A percentile compares a stretch with the other conserved stretches of the same genome.
phyloP scores from a whole-genome alignment of 768 basidiomycete species.

The Suillus alpinus region DNA sequence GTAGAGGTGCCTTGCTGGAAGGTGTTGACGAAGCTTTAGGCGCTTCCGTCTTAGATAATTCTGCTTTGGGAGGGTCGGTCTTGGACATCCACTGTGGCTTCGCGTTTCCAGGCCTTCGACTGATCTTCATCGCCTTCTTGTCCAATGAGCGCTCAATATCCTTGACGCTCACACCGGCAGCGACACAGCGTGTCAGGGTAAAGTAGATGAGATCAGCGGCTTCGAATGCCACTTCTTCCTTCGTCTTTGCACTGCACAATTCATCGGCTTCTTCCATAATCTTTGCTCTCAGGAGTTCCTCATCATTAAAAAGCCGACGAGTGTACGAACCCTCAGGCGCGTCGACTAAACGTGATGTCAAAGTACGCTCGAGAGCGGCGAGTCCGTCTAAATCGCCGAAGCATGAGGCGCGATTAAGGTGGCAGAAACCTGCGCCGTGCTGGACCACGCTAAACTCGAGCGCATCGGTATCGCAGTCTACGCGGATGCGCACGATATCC shows the following conservation, averaged over 20 bases:
- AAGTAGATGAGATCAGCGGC: constrained; percentile 96
- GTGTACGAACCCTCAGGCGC: constrained; percentile 95
- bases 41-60: constrained; percentile 13
- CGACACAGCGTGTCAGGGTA: constrained; percentile 78
- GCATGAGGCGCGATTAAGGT: constrained; percentile 83
- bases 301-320: constrained; percentile 77
- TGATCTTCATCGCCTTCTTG: constrained; percentile 81
- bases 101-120: constrained; percentile 85
- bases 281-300: constrained; percentile 82
- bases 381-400: constrained; percentile 84
- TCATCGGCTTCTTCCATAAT: constrained; percentile 99
- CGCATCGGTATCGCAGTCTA: constrained; percentile 92
- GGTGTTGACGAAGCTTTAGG: constrained; percentile 28
- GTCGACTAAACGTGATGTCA: constrained; percentile 63
- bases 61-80: constrained; percentile 13
- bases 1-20: constrained; percentile 16
- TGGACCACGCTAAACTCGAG: constrained; percentile 90
- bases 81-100: constrained; percentile 71
- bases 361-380: constrained; percentile 74
- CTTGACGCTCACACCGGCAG: constrained; percentile 74
- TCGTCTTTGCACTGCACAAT: constrained; percentile 77
- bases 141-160: constrained; percentile 87
- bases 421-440: constrained; percentile 91
- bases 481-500: constrained; percentile 73
- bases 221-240: constrained; percentile 88